These are phyloP conservation scores for Suhomyces sp. DNA, from an alignment of 805 yeast species.

Conservation along the genomic window DNA sequence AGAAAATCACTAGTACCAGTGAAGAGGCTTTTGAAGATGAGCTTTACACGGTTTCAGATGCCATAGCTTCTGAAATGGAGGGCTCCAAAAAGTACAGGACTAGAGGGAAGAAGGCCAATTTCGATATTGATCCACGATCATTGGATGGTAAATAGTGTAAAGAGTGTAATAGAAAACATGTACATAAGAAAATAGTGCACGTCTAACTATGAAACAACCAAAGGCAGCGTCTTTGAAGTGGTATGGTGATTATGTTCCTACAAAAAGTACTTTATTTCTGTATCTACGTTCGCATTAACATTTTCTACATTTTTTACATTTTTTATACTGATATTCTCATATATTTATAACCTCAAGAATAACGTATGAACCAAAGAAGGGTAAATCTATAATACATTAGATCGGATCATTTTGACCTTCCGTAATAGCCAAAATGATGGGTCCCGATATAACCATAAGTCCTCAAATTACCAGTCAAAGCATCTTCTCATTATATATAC, in stretches of 20 bases:
- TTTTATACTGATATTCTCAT: neutral
- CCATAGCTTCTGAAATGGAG: conserved; percentile 32
- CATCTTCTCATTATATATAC: conserved; percentile 1
- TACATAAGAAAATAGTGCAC: too few species aligned
- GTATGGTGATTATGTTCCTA: too few species aligned
- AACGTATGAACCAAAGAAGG: conserved; percentile 3
- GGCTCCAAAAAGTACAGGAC: conserved; percentile 28
- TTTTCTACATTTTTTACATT: neutral
- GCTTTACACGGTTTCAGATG: conserved; percentile 24
- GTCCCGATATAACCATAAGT: neutral
- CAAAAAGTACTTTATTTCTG: too few species aligned
- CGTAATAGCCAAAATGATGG: neutral
- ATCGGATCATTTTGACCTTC: neutral
- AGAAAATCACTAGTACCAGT: conserved; percentile 26
- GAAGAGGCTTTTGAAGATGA: conserved; percentile 28
- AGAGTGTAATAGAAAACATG: neutral
- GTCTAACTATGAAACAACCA: too few species aligned
- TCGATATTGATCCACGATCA: conserved; percentile 18
- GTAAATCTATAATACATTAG: conserved; percentile 5
- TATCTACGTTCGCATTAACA: too few species aligned
- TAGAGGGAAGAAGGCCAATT: conserved; percentile 29
- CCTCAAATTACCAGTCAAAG: neutral
- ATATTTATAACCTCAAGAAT: neutral
- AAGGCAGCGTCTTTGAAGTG: too few species aligned
- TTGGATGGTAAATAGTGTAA: conserved; percentile 7